A percentile compares a stretch with the other conserved stretches of the same genome.
phyloP scores from a whole-genome alignment of 305 asterid genomes.

The Solanum hybrid region DNA sequence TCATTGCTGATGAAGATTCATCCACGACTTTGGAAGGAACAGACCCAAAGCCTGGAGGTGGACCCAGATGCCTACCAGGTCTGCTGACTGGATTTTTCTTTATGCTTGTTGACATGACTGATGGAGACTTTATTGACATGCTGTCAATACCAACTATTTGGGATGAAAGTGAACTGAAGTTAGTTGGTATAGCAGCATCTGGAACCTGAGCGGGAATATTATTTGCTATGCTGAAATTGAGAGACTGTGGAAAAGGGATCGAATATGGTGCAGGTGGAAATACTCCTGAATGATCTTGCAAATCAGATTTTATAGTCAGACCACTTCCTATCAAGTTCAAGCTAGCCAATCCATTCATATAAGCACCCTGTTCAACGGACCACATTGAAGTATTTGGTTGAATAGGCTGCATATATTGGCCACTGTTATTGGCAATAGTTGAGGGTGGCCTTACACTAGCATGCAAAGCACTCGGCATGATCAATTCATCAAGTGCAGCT shows the following conservation, averaged over 20 bases:
- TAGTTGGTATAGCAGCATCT: constrained; percentile 38
- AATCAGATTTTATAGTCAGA: constrained; percentile 22
- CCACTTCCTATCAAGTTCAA: constrained; percentile 53
- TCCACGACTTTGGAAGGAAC: constrained; percentile 55
- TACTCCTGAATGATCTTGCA: constrained; percentile 40
- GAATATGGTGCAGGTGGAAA: constrained; percentile 43
- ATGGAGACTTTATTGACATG: constrained; percentile 30
- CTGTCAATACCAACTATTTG: constrained; percentile 33
- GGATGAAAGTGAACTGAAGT: constrained; percentile 35
- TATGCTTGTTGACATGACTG: constrained; percentile 37
- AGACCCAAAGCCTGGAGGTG: constrained; percentile 95
- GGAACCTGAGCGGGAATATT: constrained; percentile 31
- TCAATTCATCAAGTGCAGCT: constrained; percentile 32
- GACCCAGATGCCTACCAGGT: constrained; percentile 80
- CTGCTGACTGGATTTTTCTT: constrained; percentile 86
- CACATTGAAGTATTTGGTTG: constrained; percentile 38
- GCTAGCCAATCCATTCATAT: constrained; percentile 42
- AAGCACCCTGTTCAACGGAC: constrained; percentile 39
- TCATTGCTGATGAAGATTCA: constrained; percentile 33
- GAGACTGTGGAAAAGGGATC: constrained; percentile 37
- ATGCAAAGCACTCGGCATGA: constrained; percentile 26
- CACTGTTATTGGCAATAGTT: constrained; percentile 21
- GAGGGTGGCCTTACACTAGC: constrained; percentile 30
- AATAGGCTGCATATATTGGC: constrained; percentile 37
- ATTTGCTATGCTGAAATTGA: constrained; percentile 24